These are phyloP conservation scores for Fusarium concolor DNA, from an alignment of 2,329 filamentous ascomycete genomes.

Conservation along the genomic window DNA sequence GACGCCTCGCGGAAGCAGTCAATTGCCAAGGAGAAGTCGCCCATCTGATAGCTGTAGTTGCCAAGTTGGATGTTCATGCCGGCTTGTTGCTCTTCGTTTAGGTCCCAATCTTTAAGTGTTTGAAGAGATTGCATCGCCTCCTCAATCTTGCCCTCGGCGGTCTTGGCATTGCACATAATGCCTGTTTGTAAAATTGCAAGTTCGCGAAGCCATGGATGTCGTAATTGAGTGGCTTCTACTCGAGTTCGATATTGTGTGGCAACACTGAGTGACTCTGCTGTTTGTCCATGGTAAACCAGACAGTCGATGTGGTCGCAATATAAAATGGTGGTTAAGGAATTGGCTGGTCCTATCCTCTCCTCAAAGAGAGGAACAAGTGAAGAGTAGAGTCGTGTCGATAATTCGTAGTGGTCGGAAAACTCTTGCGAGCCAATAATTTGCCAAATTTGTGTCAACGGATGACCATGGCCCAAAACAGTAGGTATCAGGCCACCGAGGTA, in stretches of 20 bases:
- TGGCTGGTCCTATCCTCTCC: slow-evolving; percentile 48
- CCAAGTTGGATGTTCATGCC: slow-evolving; percentile 49
- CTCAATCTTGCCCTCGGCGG: slow-evolving; percentile 45
- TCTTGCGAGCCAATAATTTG: slow-evolving; percentile 46
- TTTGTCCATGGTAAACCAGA: slow-evolving; percentile 43
- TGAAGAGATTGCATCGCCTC: slow-evolving; percentile 49
- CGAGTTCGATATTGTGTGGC: slow-evolving; percentile 46
- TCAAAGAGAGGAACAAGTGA: slow-evolving; percentile 49
- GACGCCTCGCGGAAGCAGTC: slow-evolving; percentile 48
- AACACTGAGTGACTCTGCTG: slow-evolving; percentile 46
- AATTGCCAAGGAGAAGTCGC: slow-evolving; percentile 46
- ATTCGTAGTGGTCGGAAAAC: slow-evolving; percentile 50
- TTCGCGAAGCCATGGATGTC: slow-evolving; percentile 49
- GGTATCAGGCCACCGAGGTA: slow-evolving; percentile 48
- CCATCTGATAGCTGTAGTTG: slow-evolving; percentile 49
- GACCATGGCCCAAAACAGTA: slow-evolving; percentile 47
- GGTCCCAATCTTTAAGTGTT: slow-evolving; percentile 46
- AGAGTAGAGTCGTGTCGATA: slow-evolving; percentile 49
- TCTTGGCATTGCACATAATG: slow-evolving; percentile 47
- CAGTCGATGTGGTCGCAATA: slow-evolving; percentile 53
- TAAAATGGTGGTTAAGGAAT: slow-evolving; percentile 49
- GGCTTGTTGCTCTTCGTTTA: slow-evolving; percentile 49
- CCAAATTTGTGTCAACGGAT: slow-evolving; percentile 51
- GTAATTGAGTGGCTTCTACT: slow-evolving; percentile 47
- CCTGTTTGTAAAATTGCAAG: slow-evolving; percentile 49